Base-by-base conservation (phyloP, 495 filamentous ascomycete genomes). In the Penicillium maclennaniae region DNA sequence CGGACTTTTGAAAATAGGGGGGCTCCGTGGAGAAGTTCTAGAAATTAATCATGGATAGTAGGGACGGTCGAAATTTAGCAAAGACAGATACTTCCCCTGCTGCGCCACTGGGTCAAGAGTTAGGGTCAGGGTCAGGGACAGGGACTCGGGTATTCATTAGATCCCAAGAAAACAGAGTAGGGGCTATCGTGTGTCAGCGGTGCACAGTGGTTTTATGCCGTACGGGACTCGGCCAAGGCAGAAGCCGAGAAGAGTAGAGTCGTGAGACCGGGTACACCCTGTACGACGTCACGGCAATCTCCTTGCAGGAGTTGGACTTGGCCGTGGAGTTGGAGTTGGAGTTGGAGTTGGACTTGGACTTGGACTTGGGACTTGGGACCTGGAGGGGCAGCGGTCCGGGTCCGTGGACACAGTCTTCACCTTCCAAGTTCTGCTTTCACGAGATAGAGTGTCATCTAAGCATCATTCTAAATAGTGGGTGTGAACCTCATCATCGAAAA, bases 221-320 rank as follows among this genome's bases (percentile, higher is more conserved):
- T 2, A 23, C 23, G 31, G 10, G 31, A 34, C 31, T 34, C 31
- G 31, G 31, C 15, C 1, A 34, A 34, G 20, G 31, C 5, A 47
- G 9, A 25, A 19, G 37, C 14, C 20, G 8, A 21, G 21, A 10
- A 1, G 23, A 2, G 23, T 23, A n/a, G 23, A 2, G 23, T 23
- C 27, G 28, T 19, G 21, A 5, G 17, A 38, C 12, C n/a, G 14
- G 6, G 31, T 34, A 10, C 6, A 23, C 19, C 9, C 27, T 43
- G 48, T 42, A 42, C 47, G 47, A 58, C 56, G 56, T 59, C 56
- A 59, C 51, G 3, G 8, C 21, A 19, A 20, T 28, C 49, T 51
- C 56, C 56, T 55, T 60, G 57, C 57, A 60, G 37, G 17, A 38
- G 47, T 36, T 28, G 27, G 48, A 39, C 21, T 7, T 31, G 28